phyloP scores from a whole-genome alignment of 306 rosid species.

The Fragaria iinumae region DNA sequence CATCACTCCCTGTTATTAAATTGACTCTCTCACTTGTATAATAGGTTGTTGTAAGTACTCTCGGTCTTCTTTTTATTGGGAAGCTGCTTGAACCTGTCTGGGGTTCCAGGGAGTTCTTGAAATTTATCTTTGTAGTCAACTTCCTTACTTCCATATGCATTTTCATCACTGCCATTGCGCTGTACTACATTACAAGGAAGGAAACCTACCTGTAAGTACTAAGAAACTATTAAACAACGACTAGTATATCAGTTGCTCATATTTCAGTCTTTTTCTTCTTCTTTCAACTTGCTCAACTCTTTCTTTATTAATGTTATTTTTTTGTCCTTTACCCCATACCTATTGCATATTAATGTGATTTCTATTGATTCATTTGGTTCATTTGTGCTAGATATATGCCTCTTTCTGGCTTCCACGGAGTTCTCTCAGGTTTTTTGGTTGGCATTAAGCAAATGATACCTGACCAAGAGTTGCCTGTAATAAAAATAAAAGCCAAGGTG shows the following conservation, averaged over 20 bases:
- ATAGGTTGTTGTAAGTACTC: constrained; percentile 59
- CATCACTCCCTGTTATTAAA: neutral
- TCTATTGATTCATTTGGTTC: constrained; percentile 15
- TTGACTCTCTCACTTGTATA: constrained; percentile 20
- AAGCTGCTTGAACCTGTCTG: constrained; percentile 94
- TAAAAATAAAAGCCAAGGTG: constrained; percentile 78
- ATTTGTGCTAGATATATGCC: constrained; percentile 64
- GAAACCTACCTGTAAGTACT: constrained; percentile 84
- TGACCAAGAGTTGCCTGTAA: constrained; percentile 77
- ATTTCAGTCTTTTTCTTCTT: constrained; percentile 5
- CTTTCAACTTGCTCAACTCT: constrained; percentile 18
- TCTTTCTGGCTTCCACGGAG: constrained; percentile 89
- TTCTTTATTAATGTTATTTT: neutral
- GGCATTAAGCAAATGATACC: constrained; percentile 95
- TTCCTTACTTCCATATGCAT: constrained; percentile 67
- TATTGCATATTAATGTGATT: constrained; percentile 8
- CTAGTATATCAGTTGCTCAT: constrained; percentile 1
- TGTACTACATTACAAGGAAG: constrained; percentile 68
- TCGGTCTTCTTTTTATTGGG: constrained; percentile 80
- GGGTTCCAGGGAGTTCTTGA: constrained; percentile 89
- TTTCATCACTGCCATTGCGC: constrained; percentile 80
- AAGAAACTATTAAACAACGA: neutral
- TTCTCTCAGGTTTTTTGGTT: constrained; percentile 87
- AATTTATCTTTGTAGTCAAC: constrained; percentile 87
- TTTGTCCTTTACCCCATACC: constrained; percentile 1